Conservation (phyloP, 2,329 filamentous ascomycete genomes). For the Fusarium buxicola region DNA sequence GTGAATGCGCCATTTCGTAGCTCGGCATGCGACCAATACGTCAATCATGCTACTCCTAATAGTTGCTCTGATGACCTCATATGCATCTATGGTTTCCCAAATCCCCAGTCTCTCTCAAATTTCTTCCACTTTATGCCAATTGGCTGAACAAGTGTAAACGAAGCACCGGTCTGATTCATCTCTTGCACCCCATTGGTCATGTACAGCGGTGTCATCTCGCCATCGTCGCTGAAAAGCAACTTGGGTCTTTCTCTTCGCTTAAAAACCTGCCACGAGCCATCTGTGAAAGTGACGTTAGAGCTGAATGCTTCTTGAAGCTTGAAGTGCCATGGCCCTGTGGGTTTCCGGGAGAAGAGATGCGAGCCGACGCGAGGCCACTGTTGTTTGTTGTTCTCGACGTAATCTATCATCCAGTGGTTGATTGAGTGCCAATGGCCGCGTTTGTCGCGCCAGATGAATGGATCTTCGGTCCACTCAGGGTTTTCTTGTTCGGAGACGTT, state of each 20-base stretch:
- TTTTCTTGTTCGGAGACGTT: constrained; percentile 27
- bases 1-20: no score
- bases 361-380: constrained; percentile 47
- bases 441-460: constrained; percentile 50
- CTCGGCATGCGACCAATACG: no score
- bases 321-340: constrained; percentile 49
- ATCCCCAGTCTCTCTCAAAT: constrained; percentile 22
- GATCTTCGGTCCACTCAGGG: constrained; percentile 45
- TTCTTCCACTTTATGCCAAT: constrained; percentile 28
- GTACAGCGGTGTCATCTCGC: constrained; percentile 57
- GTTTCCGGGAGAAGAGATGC: constrained; percentile 45
- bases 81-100: no score
- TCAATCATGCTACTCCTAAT: no score
- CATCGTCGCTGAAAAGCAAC: constrained; percentile 60
- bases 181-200: constrained; percentile 61
- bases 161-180: constrained; percentile 29
- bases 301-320: constrained; percentile 45
- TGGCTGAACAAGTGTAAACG: constrained; percentile 28
- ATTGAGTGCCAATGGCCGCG: constrained; percentile 50
- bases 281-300: constrained; percentile 49
- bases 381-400: constrained; percentile 44
- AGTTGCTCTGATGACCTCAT: no score
- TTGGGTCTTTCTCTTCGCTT: constrained; percentile 61
- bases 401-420: constrained; percentile 47
- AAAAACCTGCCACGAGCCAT: constrained; percentile 54